Base-by-base conservation (phyloP, 129 eudicot genomes). In the Apium graveolens region DNA sequence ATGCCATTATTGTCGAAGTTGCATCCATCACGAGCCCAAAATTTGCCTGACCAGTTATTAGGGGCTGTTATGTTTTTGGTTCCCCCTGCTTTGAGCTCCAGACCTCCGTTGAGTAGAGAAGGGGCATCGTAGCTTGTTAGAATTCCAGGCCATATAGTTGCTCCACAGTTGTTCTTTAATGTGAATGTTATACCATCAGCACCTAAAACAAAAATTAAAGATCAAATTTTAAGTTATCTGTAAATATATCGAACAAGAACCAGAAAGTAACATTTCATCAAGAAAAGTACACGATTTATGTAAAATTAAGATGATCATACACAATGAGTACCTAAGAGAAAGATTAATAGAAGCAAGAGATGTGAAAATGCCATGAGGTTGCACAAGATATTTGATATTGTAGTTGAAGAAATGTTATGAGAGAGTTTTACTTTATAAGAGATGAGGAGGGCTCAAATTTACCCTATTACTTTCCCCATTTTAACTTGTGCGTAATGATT, bases 61-160 rank as follows among this genome's bases (percentile, higher is more conserved):
- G 96, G 97, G 17, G 96, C 80, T 0, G 83, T 74, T 46, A 92
- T 78, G 8, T 70, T 65, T 21, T 29, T 49, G 1, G 78, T 63
- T 39, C 85, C 81, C 32, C 35, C 74, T 1, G 87, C 77, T 24
- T 74, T 57, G 16, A 92, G 88, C 70, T 85, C 85, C 8, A 92
- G 68, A 55, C 96, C 96, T 3, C 96, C 92, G 21, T 85, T 81
- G 81, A 57, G 53, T 39, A 92, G 87, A 12, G 44, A 41, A 18
- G 96, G 90, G 20, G 79, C 80, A 31, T 87, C 85, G 2, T 84
- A 82, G 21, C 80, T 80, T 1, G 96, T 57, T 70, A 81, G 87
- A 53, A 79, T 86, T 44, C 86, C 97, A 1, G 97, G 90, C 97
- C 97, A 92, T 83, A 88, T 81, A 42, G 91, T 88, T 26, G 38